Evolutionary conservation across 495 filamentous ascomycete genomes (phyloP).

Genomic region (Neurospora terricola): DNA sequence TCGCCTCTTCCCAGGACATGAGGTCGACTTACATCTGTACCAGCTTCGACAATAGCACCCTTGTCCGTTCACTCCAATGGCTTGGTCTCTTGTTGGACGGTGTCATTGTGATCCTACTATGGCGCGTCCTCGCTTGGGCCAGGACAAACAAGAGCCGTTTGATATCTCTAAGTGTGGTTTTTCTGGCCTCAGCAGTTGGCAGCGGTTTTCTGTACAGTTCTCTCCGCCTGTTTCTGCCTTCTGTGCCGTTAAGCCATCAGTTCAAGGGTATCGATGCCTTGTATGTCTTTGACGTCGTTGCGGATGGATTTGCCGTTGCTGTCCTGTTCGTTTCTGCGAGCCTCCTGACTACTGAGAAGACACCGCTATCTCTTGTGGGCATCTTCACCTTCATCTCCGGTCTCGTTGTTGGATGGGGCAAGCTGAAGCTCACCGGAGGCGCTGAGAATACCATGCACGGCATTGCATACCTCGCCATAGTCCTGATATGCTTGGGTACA

Average conservation of each 20-base stretch:
- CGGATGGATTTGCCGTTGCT: slow-evolving; percentile 30
- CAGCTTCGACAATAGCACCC: slow-evolving; percentile 16
- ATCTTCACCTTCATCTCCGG: slow-evolving; percentile 30
- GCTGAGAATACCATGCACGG: slow-evolving; percentile 27
- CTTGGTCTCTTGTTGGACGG: slow-evolving; percentile 31
- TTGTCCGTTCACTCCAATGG: slow-evolving; percentile 26
- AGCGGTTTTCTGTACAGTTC: slow-evolving; percentile 9
- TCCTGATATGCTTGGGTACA: slow-evolving; percentile 28
- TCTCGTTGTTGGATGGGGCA: slow-evolving; percentile 17
- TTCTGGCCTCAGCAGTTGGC: slow-evolving; percentile 18
- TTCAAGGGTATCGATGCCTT: slow-evolving; percentile 20
- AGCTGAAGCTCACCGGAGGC: slow-evolving; percentile 21
- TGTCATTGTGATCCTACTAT: slow-evolving; percentile 26
- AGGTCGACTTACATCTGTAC: slow-evolving; percentile 37
- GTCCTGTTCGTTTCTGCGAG: slow-evolving; percentile 27
- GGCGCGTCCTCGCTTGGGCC: slow-evolving; percentile 38
- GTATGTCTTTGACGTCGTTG: slow-evolving; percentile 31
- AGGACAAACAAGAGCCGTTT: slow-evolving; percentile 33
- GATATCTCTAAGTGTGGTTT: slow-evolving; percentile 26
- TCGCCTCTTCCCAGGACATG: slow-evolving; percentile 11
- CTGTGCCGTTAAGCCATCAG: slow-evolving; percentile 9
- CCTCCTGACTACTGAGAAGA: slow-evolving; percentile 30
- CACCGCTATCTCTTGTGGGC: slow-evolving; percentile 25
- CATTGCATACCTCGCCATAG: slow-evolving; percentile 17
- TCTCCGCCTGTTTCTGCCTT: slow-evolving; percentile 1